These are phyloP conservation scores for Sophora flavescens DNA, from an alignment of 306 rosid species.

Conservation along the genomic window DNA sequence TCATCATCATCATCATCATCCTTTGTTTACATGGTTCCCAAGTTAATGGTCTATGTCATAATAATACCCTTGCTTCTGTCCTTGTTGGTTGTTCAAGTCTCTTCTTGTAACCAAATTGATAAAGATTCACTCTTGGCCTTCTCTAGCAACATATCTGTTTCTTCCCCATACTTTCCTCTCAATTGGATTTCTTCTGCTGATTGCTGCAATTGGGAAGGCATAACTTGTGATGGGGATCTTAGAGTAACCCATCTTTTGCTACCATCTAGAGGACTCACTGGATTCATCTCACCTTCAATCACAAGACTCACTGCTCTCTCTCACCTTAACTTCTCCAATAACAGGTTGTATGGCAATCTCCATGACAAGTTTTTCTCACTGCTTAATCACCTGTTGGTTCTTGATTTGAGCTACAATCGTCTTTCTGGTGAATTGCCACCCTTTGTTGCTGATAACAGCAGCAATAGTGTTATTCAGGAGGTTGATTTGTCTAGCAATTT, in stretches of 20 bases:
- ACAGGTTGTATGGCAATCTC: slow-evolving; percentile 62
- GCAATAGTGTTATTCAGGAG: slow-evolving; percentile 43
- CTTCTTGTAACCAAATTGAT: slow-evolving; percentile 62
- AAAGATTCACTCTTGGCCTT: slow-evolving; percentile 62
- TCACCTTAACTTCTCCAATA: slow-evolving; percentile 73
- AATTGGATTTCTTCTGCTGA: slow-evolving; percentile 72
- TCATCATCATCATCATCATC: background rate
- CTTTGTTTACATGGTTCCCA: slow-evolving; percentile 31
- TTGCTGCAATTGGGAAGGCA: slow-evolving; percentile 88
- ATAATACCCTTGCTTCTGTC: slow-evolving; percentile 33
- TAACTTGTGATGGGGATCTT: slow-evolving; percentile 54
- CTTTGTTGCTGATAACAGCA: slow-evolving; percentile 12
- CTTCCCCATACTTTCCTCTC: slow-evolving; percentile 48
- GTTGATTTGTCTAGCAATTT: slow-evolving; percentile 80
- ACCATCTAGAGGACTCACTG: slow-evolving; percentile 64
- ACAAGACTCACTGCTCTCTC: slow-evolving; percentile 57
- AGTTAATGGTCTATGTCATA: slow-evolving; percentile 41
- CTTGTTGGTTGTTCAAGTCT: slow-evolving; percentile 44
- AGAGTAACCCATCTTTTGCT: slow-evolving; percentile 61
- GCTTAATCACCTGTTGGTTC: slow-evolving; percentile 52
- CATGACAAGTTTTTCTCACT: slow-evolving; percentile 52
- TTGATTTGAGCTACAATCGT: slow-evolving; percentile 70
- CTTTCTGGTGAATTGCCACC: slow-evolving; percentile 54
- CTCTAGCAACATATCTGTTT: slow-evolving; percentile 41
- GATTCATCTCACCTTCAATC: slow-evolving; percentile 55